Evolutionary conservation across 768 basidiomycete genomes (phyloP).

Genomic region (Porphyrellus cyaneotinctus): DNA sequence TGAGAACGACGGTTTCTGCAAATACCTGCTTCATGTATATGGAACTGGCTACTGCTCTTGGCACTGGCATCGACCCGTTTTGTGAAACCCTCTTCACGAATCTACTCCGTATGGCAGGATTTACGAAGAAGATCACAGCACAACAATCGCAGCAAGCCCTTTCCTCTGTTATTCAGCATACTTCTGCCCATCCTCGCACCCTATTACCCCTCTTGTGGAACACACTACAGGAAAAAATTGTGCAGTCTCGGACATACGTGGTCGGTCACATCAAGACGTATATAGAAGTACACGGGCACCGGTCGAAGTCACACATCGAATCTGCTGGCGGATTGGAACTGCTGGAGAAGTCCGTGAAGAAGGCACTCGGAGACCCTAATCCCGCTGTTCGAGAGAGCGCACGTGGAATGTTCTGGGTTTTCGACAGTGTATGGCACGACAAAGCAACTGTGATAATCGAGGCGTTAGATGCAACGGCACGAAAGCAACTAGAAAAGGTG

Average conservation of each 20-base stretch:
- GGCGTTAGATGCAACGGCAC: slow-evolving; percentile 58
- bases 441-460: slow-evolving; percentile 61
- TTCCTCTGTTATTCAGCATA: slow-evolving; percentile 60
- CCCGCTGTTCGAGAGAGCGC: slow-evolving; percentile 72
- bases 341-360: slow-evolving; percentile 71
- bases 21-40: slow-evolving; percentile 74
- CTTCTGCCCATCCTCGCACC: slow-evolving; percentile 66
- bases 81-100: slow-evolving; percentile 74
- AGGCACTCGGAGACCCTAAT: slow-evolving; percentile 73
- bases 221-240: slow-evolving; percentile 74
- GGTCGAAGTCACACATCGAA: slow-evolving; percentile 66
- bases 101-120: slow-evolving; percentile 79
- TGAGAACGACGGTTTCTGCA: slow-evolving; percentile 85
- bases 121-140: slow-evolving; percentile 90
- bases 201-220: slow-evolving; percentile 66
- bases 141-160: slow-evolving; percentile 79
- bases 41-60: slow-evolving; percentile 69
- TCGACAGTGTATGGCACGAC: slow-evolving; percentile 71
- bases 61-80: slow-evolving; percentile 67
- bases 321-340: slow-evolving; percentile 60
- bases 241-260: slow-evolving; percentile 65
- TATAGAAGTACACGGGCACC: slow-evolving; percentile 66
- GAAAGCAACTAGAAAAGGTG: slow-evolving; percentile 83
- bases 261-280: slow-evolving; percentile 72
- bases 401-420: slow-evolving; percentile 76